Evolutionary conservation across 495 filamentous ascomycete genomes (phyloP).

Genomic region (Podospora pseudocomata): DNA sequence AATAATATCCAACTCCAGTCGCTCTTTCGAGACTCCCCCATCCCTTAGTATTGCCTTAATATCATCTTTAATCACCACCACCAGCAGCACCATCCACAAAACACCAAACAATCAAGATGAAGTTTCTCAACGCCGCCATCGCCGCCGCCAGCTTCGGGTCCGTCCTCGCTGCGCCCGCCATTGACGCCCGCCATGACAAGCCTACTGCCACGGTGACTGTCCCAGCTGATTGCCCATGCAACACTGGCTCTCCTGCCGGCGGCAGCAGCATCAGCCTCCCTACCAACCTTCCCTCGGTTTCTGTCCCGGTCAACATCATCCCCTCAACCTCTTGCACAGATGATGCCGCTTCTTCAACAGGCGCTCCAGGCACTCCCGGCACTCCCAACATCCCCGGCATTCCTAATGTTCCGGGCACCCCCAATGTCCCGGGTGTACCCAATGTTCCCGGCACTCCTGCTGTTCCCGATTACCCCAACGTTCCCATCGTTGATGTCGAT

Average conservation of each 20-base stretch:
- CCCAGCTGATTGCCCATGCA: background rate
- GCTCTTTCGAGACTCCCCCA: conserved; percentile 4
- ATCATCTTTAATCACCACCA: background rate
- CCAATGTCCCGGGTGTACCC: background rate
- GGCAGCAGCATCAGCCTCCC: background rate
- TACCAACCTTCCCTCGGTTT: background rate
- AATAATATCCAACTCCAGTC: conserved; percentile 4
- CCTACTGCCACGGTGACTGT: background rate
- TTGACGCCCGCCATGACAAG: background rate
- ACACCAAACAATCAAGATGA: conserved; percentile 14
- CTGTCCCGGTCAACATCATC: background rate
- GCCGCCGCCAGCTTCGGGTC: conserved; percentile 17
- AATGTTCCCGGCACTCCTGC: background rate
- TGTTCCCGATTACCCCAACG: background rate
- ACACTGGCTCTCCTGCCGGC: background rate
- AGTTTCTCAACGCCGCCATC: conserved; percentile 19
- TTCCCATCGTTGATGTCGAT: background rate
- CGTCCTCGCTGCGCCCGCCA: conserved; percentile 14
- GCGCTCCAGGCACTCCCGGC: background rate
- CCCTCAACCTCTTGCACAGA: background rate
- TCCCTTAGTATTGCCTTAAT: background rate
- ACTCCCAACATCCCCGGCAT: background rate
- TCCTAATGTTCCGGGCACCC: background rate
- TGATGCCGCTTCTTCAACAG: background rate
- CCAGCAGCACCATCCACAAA: background rate